Evolutionary conservation across 441 rosid genomes (phyloP), one percentile per base, ranked within the genome.

Genomic region (Cnidoscolus chayamansa): DNA sequence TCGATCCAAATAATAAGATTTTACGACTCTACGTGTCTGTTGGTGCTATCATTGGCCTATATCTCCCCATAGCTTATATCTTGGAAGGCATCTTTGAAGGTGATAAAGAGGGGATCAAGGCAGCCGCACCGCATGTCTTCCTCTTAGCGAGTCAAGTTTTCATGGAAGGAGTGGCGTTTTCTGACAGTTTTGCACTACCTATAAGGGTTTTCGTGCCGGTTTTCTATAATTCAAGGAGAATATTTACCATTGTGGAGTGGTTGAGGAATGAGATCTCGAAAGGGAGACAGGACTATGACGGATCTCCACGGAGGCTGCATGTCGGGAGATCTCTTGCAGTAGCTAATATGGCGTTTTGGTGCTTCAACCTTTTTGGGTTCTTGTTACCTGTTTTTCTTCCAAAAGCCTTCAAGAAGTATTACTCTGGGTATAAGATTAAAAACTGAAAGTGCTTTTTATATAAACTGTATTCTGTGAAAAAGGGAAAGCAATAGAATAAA

Each of bases 321-420:
- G 64, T 79, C 60, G 99, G 98, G 0, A 84, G 89, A 79, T 80
- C 65, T 35, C 90, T 92, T 45, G 94, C 96, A 11, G 75, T 80
- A 75, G 91, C 86, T 30, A 92, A 94, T 57, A 75, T 88, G 83
- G 98, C 82, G 12, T 65, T 94, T 32, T 88, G 98, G 98, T 78
- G 93, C 82, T 92, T 84, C 81, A 90, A 94, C 85, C 87, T 94
- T 53, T 88, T 89, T 75, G 89, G 92, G 3, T 86, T 94, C 78
- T 74, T 94, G 85, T 76, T 94, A 74, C 98, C 98, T 68, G 86
- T 92, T 81, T 90, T 86, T 68, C 80, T 89, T 65, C 97, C 94
- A 1, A 87, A 62, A 77, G 98, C 94, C 66, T 89, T 94, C 57
- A 85, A 81, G 70, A 85, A 80, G 78, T 90, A 92, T 61, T 90